Evolutionary conservation across 768 basidiomycete genomes (phyloP), one percentile per base, ranked within the genome.

Genomic region (Russula sp.): DNA sequence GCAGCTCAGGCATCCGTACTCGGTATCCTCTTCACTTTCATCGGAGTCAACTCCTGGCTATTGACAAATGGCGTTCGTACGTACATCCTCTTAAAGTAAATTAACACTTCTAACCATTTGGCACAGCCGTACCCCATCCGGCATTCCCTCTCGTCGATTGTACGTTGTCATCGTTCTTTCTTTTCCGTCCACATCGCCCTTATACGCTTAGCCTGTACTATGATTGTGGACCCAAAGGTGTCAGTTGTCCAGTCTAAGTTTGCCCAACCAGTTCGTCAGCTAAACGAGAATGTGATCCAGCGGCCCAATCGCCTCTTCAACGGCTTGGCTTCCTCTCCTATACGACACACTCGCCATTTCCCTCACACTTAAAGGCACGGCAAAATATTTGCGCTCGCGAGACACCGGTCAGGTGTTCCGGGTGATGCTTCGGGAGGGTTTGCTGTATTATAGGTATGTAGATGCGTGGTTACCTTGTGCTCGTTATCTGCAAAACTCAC

Each of bases 11-110:
- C 20, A 63, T 75, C 56, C 68, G 72, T 57, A 9, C 68, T 50
- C 55, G 1, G 43, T 4, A 61, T 85, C 9, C 76, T 83, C 43
- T 8, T 77, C 10, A 20, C 34, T 5, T 79, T 81, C 70, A 73
- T 79, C 20, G 70, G 66, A 4, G 69, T 81, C 64, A 84, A 82
- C 61, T 74, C 75, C 0, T 86, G 79, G 80, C 71, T 87, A n/a
- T 73, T 87, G 22, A 75, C 76, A 32, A 64, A 72, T 18, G 84
- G 77, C 0, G 65, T 76, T 73, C 73, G 85, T 86, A 63, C 14
- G 82, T 69, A 43, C 29, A 16, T 32, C 7, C 29, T 39, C 16
- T 3, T 43, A 25, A 13, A 7, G 9, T 29, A 61, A 56, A 18
- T 38, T 14, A 2, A 52, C 22, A 60, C 60, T 9, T 18, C 10